Base-by-base conservation (phyloP, 345 rosid genomes). In the Erucastrum elatum region DNA sequence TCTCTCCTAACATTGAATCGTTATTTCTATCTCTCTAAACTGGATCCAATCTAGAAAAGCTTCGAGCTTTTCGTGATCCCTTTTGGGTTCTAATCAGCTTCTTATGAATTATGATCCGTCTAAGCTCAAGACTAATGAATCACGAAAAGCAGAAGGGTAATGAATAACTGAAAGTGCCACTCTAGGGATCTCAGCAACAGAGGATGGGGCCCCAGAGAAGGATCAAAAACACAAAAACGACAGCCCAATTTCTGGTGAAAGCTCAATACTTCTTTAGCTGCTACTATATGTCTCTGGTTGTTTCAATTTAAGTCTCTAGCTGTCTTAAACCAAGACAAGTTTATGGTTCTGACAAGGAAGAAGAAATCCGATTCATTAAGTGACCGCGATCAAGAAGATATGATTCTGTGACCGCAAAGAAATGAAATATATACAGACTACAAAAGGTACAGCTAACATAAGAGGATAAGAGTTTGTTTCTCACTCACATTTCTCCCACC, bases 381-480 rank as follows among this genome's bases (percentile, higher is more conserved):
- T n/a, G 56, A n/a, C 16, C 8, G 3, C 59, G 49, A 34, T 34
- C 64, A 33, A 33, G 31, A 56, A 55, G 30, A 70, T 16, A 53
- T 71, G 2, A 59, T 35, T 25, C 12, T 16, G 66, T 60, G 37
- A 71, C 75, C 8, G 10, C 4, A 34, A 29, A 58, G 62, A 61
- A 60, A 0, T 60, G 59, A 41, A 58, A 60, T 39, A 30, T 29
- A 77, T 6, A 69, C 66, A n/a, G 13, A 61, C 16, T 30, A 71
- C 26, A 71, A 60, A n/a, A 69, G 25, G 71, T 13, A 31, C 35
- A 59, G 46, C 16, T 64, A 71, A 29, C 51, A 64, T 64, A 16
- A 55, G 66, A 17, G 37, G 60, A 65, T 71, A 39, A 16, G n/a
- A 64, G 60, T 56, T 70, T 6, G 44, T 21, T 67, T 75, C 27